phyloP scores from a whole-genome alignment of 805 yeast genomes.

The Starmerella bombi region DNA sequence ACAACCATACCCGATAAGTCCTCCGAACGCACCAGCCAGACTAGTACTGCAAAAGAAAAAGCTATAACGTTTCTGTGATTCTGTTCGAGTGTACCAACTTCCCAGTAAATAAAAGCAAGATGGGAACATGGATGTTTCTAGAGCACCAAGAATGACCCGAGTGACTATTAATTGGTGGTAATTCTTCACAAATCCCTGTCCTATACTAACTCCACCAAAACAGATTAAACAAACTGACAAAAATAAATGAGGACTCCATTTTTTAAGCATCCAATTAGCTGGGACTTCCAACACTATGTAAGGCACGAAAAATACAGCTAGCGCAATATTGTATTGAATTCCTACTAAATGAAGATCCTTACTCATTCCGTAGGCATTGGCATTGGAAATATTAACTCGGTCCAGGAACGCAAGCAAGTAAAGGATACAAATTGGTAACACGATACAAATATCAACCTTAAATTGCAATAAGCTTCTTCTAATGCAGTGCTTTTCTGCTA shows the following conservation, averaged over 20 bases:
- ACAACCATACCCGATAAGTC: slow-evolving; percentile 56
- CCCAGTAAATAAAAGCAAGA: slow-evolving; percentile 59
- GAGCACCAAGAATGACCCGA: slow-evolving; percentile 51
- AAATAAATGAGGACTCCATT: slow-evolving; percentile 52
- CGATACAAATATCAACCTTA: slow-evolving; percentile 55
- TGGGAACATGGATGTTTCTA: slow-evolving; percentile 64
- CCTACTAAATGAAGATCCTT: slow-evolving; percentile 42
- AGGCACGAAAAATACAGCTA: slow-evolving; percentile 61
- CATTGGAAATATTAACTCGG: slow-evolving; percentile 72
- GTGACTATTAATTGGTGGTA: slow-evolving; percentile 49
- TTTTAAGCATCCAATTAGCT: slow-evolving; percentile 48
- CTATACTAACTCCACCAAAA: slow-evolving; percentile 53
- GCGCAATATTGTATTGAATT: slow-evolving; percentile 48
- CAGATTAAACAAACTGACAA: slow-evolving; percentile 42
- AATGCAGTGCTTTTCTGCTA: slow-evolving; percentile 29
- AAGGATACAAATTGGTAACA: slow-evolving; percentile 62
- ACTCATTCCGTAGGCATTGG: slow-evolving; percentile 57
- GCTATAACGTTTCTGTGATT: slow-evolving; percentile 56
- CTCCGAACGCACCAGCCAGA: slow-evolving; percentile 68
- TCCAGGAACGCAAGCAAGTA: slow-evolving; percentile 69
- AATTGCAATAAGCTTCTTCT: slow-evolving; percentile 44
- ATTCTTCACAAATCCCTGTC: slow-evolving; percentile 50
- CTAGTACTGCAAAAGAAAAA: slow-evolving; percentile 59
- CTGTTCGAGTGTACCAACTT: slow-evolving; percentile 49
- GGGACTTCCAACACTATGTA: slow-evolving; percentile 51